Percentiles rank a stretch among this genome's conserved stretches.
Evolutionary conservation across 441 rosid genomes (phyloP).

Genomic region (Viola pubescens): DNA sequence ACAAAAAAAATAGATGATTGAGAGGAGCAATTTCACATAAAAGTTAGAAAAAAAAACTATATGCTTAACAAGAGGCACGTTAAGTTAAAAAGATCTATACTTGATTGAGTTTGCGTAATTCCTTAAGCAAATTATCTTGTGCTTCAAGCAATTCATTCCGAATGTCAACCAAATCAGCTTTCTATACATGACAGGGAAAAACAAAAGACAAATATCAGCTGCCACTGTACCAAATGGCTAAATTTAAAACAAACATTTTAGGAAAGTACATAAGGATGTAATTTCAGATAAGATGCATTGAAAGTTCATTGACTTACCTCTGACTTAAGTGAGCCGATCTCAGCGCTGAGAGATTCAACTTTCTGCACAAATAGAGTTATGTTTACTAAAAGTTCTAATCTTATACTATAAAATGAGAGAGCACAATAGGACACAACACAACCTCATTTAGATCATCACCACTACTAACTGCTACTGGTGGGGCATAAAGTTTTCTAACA

Average conservation of each 20-base stretch:
- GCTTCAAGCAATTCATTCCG: conserved; percentile 1
- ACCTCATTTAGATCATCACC: background rate
- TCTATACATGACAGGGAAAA: background rate
- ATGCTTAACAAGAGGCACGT: background rate
- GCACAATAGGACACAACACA: background rate
- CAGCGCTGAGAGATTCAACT: conserved; percentile 9
- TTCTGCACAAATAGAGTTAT: conserved; percentile 2
- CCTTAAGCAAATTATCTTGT: conserved; percentile 11
- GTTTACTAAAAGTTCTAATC: no score
- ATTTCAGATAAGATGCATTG: background rate
- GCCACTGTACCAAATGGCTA: background rate
- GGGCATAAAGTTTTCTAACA: conserved; percentile 8
- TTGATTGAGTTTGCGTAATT: background rate
- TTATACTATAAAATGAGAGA: no score
- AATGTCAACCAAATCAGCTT: conserved; percentile 3
- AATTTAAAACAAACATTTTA: background rate
- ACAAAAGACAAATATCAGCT: background rate
- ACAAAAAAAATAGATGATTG: background rate
- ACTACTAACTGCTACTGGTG: conserved; percentile 1
- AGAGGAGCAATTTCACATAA: background rate
- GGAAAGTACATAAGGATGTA: no score
- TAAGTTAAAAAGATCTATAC: background rate
- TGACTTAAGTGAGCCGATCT: conserved; percentile 7
- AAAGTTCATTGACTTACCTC: conserved; percentile 2
- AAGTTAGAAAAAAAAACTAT: background rate